phyloP scores from a whole-genome alignment of 2,329 filamentous ascomycete genomes.

The Colletotrichum sojae region DNA sequence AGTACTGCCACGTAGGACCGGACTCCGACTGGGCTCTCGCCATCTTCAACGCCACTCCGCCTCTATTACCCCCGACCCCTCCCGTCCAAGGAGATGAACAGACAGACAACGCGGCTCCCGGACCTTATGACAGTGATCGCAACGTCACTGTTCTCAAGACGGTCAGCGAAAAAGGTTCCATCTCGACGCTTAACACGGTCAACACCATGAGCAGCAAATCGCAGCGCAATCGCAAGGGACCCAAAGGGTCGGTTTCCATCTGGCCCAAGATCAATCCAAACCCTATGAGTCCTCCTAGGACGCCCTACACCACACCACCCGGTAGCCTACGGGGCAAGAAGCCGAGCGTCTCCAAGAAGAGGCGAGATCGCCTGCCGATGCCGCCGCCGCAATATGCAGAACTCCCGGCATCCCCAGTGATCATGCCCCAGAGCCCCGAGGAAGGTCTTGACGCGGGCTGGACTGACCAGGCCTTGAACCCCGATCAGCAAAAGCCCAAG shows the following conservation, averaged over 20 bases:
- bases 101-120: conserved; percentile 32
- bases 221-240: conserved; percentile 15
- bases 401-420: conserved; percentile 28
- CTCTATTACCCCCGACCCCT: conserved; percentile 41
- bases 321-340: conserved; percentile 25
- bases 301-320: conserved; percentile 37
- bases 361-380: conserved; percentile 13
- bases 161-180: conserved; percentile 53
- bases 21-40: conserved; percentile 41
- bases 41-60: conserved; percentile 43
- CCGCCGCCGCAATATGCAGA: conserved; percentile 34
- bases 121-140: conserved; percentile 41
- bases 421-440: conserved; percentile 22
- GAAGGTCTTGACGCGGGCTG: conserved; percentile 23
- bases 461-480: neutral
- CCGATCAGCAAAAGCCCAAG: conserved; percentile 2
- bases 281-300: conserved; percentile 38
- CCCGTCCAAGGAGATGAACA: conserved; percentile 21
- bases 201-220: conserved; percentile 26
- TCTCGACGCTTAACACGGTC: conserved; percentile 37
- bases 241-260: conserved; percentile 34
- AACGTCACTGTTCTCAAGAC: conserved; percentile 51
- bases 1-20: conserved; percentile 60
- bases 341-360: conserved; percentile 19
- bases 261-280: conserved; percentile 38